Conservation (phyloP, 2,329 filamentous ascomycete species). For the Hymenoscyphus infarciens region DNA sequence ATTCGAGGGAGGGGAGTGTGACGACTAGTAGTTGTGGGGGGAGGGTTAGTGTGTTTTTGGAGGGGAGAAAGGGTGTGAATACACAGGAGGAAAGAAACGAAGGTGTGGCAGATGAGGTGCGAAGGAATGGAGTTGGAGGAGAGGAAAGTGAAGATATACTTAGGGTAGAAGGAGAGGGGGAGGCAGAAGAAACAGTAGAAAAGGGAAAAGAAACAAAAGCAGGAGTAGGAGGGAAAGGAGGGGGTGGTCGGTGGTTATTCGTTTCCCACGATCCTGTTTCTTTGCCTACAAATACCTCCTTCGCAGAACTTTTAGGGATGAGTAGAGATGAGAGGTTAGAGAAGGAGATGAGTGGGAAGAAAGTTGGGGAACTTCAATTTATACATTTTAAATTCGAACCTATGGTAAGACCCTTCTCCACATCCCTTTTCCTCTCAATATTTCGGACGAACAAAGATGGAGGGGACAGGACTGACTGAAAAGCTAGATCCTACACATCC, state of each 20-base stretch:
- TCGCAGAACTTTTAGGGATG: conserved; percentile 41
- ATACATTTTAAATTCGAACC: conserved; percentile 93
- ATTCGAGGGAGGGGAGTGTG: conserved; percentile 68
- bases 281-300: conserved; percentile 16
- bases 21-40: conserved; percentile 94
- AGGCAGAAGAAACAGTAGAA: background rate
- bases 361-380: conserved; percentile 38
- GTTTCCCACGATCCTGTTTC: conserved; percentile 75
- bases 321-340: conserved; percentile 27
- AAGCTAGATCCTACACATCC: conserved; percentile 77
- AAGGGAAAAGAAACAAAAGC: conserved; percentile 38
- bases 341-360: background rate
- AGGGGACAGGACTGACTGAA: conserved; percentile 3
- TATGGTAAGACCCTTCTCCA: conserved; percentile 58
- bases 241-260: conserved; percentile 79
- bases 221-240: conserved; percentile 78
- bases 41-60: conserved; percentile 80
- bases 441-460: background rate
- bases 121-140: conserved; percentile 17
- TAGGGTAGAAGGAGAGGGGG: too few relatives aligned
- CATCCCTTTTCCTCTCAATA: background rate
- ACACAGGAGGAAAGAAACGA: background rate
- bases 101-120: conserved; percentile 17
- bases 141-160: background rate
- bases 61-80: conserved; percentile 55